Base-by-base conservation (phyloP, 2,329 filamentous ascomycete species). In the Talaromyces sp. region DNA sequence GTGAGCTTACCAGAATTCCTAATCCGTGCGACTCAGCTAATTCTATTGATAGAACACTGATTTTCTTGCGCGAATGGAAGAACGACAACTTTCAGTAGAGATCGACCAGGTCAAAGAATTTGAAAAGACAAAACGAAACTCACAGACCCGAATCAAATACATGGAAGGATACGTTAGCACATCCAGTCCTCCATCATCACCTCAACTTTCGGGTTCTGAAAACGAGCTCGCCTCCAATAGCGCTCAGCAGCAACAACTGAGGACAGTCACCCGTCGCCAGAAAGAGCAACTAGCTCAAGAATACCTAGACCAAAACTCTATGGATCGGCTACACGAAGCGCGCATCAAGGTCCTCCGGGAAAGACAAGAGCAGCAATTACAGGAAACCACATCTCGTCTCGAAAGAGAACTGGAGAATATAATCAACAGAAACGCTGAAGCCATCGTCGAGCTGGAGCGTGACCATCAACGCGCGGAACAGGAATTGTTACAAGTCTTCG, bases 301-400 rank as follows among this genome's bases (percentile, higher is more conserved):
- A 67, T 79, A 81, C 50, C 79, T 76, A 31, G 74, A 76, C 64
- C 75, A 78, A 31, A 75, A 80, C 37, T 73, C 73, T 9, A 81
- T 82, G 76, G 79, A 80, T 61, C 73, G 74, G 27, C 72, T 82
- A 0, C 80, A 82, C 58, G 69, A 75, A 16, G 75, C 79, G 9
- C 80, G 78, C 39, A 80, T 82, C 68, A 81, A 82, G 65, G 80
- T 82, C 13, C 73, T 82, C 19, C 76, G 80, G 19, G 80, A 81
- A 41, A 76, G 75, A n/a, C 80, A 82, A 65, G 79, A 82, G 58
- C 72, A 76, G 39, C 74, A 74, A 45, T 70, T 80, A 8, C 75
- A 78, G 52, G 78, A 78, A 59, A 72, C 78, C 3, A 72, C 79
- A 19, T 69, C 70, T 19, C 76, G 76, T 11, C 78, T 79, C 71